Percentiles rank a stretch among this genome's conserved stretches.
Evolutionary conservation across 176 grass and related monocot species (phyloP).

Genomic region (Alopecurus myosuroides): DNA sequence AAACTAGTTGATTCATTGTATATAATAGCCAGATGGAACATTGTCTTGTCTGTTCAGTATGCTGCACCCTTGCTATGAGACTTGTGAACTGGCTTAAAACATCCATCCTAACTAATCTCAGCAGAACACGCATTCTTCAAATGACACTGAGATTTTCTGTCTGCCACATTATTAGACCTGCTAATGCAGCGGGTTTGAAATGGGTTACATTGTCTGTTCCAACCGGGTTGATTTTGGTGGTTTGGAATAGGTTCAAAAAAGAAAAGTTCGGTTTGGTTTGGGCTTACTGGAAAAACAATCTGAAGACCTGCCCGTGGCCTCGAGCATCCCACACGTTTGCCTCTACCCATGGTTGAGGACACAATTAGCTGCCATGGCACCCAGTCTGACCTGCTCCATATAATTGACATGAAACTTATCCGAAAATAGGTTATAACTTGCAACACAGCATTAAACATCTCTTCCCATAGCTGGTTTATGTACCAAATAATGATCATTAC

Average conservation of each 20-base stretch:
- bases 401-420: background rate
- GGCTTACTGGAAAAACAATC: background rate
- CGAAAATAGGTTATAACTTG: background rate
- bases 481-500: background rate
- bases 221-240: background rate
- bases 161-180: background rate
- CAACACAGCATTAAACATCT: background rate
- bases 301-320: background rate
- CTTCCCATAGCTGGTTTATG: background rate
- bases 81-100: background rate
- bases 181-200: background rate
- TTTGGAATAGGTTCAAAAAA: background rate
- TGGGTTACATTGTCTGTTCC: background rate
- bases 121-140: background rate
- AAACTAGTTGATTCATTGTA: background rate
- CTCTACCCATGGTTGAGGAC: background rate
- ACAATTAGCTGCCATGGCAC: background rate
- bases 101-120: background rate
- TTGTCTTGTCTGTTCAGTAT: background rate
- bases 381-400: background rate
- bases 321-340: background rate
- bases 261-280: background rate
- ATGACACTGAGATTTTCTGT: background rate
- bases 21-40: background rate
- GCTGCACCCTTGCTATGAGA: background rate